These are phyloP conservation scores for Magnaporthiopsis rhizophila DNA, from an alignment of 2,329 filamentous ascomycete genomes.

Conservation along the genomic window DNA sequence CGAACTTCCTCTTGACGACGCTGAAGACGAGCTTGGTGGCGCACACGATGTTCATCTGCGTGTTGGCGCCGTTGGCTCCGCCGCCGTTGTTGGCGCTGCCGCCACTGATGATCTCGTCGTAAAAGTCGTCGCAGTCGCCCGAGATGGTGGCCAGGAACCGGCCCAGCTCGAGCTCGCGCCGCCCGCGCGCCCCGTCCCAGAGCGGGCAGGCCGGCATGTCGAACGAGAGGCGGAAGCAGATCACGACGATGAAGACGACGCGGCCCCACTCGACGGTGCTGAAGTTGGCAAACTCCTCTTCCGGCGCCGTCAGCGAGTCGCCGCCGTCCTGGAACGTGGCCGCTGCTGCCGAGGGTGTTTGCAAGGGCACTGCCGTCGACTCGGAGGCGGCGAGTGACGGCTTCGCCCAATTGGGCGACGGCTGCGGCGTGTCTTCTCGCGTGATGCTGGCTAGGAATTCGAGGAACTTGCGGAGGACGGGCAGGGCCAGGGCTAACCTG, in stretches of 20 bases:
- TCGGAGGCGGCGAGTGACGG: constrained; percentile 9
- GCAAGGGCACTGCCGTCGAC: constrained; percentile 3
- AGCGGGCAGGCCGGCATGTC: constrained; percentile 28
- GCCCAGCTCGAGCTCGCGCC: constrained; percentile 30
- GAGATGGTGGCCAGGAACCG: constrained; percentile 30
- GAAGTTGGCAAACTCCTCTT: constrained; percentile 26
- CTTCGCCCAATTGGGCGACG: not conserved
- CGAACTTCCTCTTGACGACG: constrained; percentile 38
- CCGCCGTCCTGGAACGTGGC: not conserved
- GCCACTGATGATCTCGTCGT: not conserved
- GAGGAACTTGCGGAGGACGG: constrained; percentile 18
- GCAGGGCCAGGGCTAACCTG: constrained; percentile 14
- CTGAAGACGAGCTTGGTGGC: constrained; percentile 38
- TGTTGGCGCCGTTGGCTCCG: constrained; percentile 11
- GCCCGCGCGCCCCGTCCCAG: constrained; percentile 29
- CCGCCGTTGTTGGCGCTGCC: constrained; percentile 9
- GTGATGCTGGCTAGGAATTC: constrained; percentile 14
- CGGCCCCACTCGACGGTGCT: constrained; percentile 34
- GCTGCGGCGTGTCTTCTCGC: not conserved
- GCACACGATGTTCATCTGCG: constrained; percentile 31
- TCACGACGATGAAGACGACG: constrained; percentile 31
- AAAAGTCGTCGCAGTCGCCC: not conserved
- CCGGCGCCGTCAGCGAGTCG: not conserved
- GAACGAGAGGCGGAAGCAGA: constrained; percentile 40
- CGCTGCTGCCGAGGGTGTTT: not conserved